Percentiles rank a stretch among this genome's conserved stretches.
Evolutionary conservation across 2,329 filamentous ascomycete genomes (phyloP).

Genomic region (Colletotrichum sp.): DNA sequence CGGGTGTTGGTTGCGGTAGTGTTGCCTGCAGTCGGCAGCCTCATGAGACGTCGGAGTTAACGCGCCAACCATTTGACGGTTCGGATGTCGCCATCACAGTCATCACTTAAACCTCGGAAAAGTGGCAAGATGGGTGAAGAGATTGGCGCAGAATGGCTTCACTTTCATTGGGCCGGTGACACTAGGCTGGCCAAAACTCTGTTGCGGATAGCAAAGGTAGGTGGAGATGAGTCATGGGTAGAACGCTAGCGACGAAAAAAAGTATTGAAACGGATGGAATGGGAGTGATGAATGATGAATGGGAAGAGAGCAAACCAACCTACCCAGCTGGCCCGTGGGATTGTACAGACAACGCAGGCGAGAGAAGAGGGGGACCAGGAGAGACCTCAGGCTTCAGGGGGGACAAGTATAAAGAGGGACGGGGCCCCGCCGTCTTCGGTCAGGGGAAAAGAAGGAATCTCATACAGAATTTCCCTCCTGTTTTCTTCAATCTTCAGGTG

Average conservation of each 20-base stretch:
- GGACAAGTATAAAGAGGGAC: conserved; percentile 18
- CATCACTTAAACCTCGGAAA: neutral
- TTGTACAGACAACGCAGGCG: conserved; percentile 21
- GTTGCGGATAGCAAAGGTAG: neutral
- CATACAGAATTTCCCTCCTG: conserved; percentile 3
- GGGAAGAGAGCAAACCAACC: neutral
- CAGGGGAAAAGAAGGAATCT: neutral
- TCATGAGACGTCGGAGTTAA: neutral
- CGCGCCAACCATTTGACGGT: neutral
- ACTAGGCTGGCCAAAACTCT: neutral
- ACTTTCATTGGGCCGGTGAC: neutral
- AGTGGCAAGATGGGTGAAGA: neutral
- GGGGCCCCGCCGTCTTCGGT: conserved; percentile 18
- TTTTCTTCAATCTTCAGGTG: conserved; percentile 3
- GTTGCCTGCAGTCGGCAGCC: neutral
- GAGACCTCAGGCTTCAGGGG: conserved; percentile 11
- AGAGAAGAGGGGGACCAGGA: neutral
- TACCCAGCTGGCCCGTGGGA: neutral
- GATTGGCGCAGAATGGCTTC: neutral
- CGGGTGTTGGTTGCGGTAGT: neutral
- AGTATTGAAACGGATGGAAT: neutral
- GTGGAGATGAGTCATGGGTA: conserved; percentile 11
- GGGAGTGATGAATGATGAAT: neutral
- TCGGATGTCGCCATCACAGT: neutral
- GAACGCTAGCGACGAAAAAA: neutral